Evolutionary conservation across 2,329 filamentous ascomycete genomes (phyloP).

Genomic region (Colletotrichum noveboracense): DNA sequence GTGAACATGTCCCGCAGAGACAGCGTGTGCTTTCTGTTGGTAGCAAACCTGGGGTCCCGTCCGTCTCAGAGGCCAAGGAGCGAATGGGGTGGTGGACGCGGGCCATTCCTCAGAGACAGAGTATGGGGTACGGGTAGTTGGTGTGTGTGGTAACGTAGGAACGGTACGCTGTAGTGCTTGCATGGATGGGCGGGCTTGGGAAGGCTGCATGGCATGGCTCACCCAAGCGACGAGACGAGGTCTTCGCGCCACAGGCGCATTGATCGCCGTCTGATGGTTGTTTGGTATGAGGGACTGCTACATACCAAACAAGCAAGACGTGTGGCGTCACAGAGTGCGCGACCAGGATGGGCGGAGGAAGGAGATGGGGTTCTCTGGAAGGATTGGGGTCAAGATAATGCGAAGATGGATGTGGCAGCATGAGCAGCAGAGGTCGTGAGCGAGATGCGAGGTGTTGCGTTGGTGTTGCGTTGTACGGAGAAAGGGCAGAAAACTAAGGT

Average conservation of each 20-base stretch:
- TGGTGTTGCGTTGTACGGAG: background rate
- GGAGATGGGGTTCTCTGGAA: background rate
- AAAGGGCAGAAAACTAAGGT: background rate
- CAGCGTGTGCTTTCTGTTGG: background rate
- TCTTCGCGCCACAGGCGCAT: background rate
- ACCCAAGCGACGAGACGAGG: background rate
- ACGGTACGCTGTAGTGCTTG: background rate
- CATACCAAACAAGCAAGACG: conserved; percentile 7
- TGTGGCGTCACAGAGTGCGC: conserved; percentile 11
- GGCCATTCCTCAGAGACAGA: background rate
- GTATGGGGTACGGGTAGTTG: background rate
- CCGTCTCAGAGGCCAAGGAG: background rate
- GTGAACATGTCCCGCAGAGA: background rate
- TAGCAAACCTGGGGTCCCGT: background rate
- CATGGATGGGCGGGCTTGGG: background rate
- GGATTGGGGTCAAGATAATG: background rate
- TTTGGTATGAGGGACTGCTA: background rate
- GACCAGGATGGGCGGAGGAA: background rate
- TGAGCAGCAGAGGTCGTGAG: background rate
- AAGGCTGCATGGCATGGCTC: background rate
- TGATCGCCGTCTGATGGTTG: conserved; percentile 1
- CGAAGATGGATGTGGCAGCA: background rate
- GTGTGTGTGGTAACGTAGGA: conserved; percentile 2
- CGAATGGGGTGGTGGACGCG: background rate
- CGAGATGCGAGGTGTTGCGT: background rate